A percentile compares a stretch with the other conserved stretches of the same genome.
phyloP scores from a whole-genome alignment of 2,329 filamentous ascomycete species.

The Fusarium continuum region DNA sequence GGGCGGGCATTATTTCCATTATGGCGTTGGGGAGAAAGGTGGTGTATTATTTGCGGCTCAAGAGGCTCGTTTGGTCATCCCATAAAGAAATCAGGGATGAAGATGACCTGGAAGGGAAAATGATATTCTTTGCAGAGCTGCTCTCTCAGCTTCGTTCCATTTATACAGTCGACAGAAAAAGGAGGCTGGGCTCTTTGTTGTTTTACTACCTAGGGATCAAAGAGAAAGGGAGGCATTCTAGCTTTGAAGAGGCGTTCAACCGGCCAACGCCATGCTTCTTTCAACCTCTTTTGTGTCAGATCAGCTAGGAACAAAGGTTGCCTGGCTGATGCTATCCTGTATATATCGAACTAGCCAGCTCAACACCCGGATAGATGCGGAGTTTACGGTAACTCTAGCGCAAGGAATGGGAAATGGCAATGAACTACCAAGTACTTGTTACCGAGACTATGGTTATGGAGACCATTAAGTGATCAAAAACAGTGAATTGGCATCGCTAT shows the following conservation, averaged over 20 bases:
- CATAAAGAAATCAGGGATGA: constrained; percentile 1
- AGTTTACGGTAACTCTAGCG: constrained; percentile 17
- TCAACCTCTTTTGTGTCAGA: constrained; percentile 12
- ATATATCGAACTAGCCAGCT: constrained; percentile 25
- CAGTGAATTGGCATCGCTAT: constrained; percentile 22
- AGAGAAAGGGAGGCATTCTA: constrained; percentile 11
- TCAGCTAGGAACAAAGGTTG: background rate
- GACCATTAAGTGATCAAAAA: constrained; percentile 4
- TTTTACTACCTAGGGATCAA: constrained; percentile 18
- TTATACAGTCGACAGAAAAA: constrained; percentile 6
- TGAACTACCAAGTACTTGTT: background rate
- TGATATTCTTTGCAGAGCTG: constrained; percentile 1
- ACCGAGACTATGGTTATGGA: too few relatives aligned
- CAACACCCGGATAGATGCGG: constrained; percentile 25
- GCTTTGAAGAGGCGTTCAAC: constrained; percentile 41
- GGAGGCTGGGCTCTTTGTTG: constrained; percentile 16
- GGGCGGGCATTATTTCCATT: constrained; percentile 29
- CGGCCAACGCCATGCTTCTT: constrained; percentile 29
- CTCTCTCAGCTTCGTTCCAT: constrained; percentile 1
- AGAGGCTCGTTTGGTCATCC: constrained; percentile 18
- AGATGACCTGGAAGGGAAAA: background rate
- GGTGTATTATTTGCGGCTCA: background rate
- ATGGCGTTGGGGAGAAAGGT: constrained; percentile 32
- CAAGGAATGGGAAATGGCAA: constrained; percentile 16
- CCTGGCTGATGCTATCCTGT: constrained; percentile 22